phyloP scores from a whole-genome alignment of 768 basidiomycete species.

The Cyclocybe aegerita region DNA sequence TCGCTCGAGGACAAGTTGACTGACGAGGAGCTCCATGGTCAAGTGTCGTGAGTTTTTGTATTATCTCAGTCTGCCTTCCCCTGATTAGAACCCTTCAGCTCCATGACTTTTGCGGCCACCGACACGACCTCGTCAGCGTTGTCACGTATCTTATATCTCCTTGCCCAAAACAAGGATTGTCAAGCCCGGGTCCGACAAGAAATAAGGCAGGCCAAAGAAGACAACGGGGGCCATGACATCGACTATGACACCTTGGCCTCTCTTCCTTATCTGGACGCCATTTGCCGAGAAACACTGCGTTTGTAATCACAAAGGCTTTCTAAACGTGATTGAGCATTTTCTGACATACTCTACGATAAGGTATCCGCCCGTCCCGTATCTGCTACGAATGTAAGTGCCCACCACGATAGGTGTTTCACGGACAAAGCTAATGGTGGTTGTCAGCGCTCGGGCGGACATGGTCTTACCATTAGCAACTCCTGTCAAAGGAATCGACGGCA shows the following conservation, averaged over 20 bases:
- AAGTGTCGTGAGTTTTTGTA: conserved; percentile 21
- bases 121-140: conserved; percentile 44
- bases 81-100: conserved; percentile 6
- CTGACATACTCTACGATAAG: conserved; percentile 1
- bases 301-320: conserved; percentile 21
- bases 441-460: conserved; percentile 28
- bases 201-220: conserved; percentile 23
- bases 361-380: conserved; percentile 19
- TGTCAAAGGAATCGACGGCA: conserved; percentile 36
- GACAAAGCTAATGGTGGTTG: conserved; percentile 1
- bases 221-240: conserved; percentile 22
- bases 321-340: background rate
- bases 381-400: conserved; percentile 11
- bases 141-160: conserved; percentile 32
- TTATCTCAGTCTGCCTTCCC: background rate
- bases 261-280: conserved; percentile 38
- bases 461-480: conserved; percentile 42
- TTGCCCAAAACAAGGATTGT: conserved; percentile 26
- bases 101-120: conserved; percentile 36
- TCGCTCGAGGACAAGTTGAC: conserved; percentile 30
- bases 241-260: conserved; percentile 35
- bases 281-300: conserved; percentile 40
- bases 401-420: background rate
- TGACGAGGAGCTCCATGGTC: conserved; percentile 32
- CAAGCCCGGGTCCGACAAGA: conserved; percentile 38